Evolutionary conservation across 2,329 filamentous ascomycete species (phyloP).

Genomic region (Trichophyton simii): DNA sequence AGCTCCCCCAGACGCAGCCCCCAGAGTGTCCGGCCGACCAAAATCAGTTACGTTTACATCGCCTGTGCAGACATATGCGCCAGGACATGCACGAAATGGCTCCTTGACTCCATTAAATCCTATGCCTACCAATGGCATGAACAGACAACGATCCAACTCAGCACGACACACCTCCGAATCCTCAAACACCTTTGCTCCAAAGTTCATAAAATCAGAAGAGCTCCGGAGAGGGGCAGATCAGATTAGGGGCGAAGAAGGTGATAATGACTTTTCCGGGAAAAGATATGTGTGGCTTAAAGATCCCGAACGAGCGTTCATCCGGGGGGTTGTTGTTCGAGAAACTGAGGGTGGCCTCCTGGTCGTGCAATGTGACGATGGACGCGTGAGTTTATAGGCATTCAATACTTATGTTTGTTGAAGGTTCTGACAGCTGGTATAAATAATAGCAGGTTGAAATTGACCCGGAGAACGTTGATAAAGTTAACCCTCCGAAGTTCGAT

Average conservation of each 20-base stretch:
- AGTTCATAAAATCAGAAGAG: constrained; percentile 86
- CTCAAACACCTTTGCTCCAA: constrained; percentile 85
- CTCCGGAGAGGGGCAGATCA: constrained; percentile 46
- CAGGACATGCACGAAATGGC: constrained; percentile 54
- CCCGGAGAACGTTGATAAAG: constrained; percentile 83
- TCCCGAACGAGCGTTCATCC: constrained; percentile 72
- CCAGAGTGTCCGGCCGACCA: constrained; percentile 42
- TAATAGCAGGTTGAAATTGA: constrained; percentile 53
- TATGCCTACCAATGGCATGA: constrained; percentile 29
- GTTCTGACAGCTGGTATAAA: not conserved
- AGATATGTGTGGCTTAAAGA: constrained; percentile 97
- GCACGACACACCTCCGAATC: constrained; percentile 41
- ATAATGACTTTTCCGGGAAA: constrained; percentile 97
- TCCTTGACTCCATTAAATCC: constrained; percentile 50
- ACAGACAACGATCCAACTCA: constrained; percentile 48
- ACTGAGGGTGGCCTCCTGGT: constrained; percentile 54
- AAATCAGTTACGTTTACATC: constrained; percentile 64
- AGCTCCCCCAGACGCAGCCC: constrained; percentile 30
- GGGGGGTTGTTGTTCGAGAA: constrained; percentile 84
- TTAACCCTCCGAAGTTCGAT: constrained; percentile 98
- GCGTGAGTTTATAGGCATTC: constrained; percentile 37
- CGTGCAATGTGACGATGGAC: constrained; percentile 89
- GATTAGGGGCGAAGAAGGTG: constrained; percentile 71
- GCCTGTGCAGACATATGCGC: constrained; percentile 33
- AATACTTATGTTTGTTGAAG: not conserved